phyloP scores from a whole-genome alignment of 1,284 basidiomycete genomes.

The Ceratobasidium sp. region DNA sequence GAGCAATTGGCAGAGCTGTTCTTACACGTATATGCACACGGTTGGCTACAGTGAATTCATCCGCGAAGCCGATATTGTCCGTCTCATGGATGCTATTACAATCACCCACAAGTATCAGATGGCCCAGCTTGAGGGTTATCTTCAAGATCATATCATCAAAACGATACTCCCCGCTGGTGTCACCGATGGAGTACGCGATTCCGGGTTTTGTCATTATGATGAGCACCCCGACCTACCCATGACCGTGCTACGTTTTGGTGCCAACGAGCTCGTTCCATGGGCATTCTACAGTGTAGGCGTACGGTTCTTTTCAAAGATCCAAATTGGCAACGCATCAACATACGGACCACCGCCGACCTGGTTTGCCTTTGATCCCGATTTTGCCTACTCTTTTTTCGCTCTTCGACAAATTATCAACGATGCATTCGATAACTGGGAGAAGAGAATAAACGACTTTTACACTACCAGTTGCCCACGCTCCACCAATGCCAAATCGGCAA shows the following conservation, averaged over 20 bases:
- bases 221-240: neutral
- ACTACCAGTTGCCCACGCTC: slow-evolving; percentile 4
- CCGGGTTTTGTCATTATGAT: neutral
- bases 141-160: neutral
- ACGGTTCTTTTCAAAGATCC: neutral
- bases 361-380: neutral
- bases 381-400: slow-evolving; percentile 3
- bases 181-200: no score
- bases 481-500: neutral
- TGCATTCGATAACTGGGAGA: slow-evolving; percentile 4
- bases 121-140: neutral
- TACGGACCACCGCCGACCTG: neutral
- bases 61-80: no score
- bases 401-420: slow-evolving; percentile 8
- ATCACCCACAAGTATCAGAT: slow-evolving; percentile 1
- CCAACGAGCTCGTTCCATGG: slow-evolving; percentile 17
- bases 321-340: neutral
- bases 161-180: neutral
- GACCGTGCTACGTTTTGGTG: neutral
- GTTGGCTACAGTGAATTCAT: neutral
- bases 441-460: slow-evolving; percentile 3
- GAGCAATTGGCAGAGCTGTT: no score
- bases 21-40: neutral
- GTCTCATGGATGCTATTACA: neutral
- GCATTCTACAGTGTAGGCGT: slow-evolving; percentile 3